A percentile compares a stretch with the other conserved stretches of the same genome.
Evolutionary conservation across 345 rosid species (phyloP).

Genomic region (Ceriops zippeliana): DNA sequence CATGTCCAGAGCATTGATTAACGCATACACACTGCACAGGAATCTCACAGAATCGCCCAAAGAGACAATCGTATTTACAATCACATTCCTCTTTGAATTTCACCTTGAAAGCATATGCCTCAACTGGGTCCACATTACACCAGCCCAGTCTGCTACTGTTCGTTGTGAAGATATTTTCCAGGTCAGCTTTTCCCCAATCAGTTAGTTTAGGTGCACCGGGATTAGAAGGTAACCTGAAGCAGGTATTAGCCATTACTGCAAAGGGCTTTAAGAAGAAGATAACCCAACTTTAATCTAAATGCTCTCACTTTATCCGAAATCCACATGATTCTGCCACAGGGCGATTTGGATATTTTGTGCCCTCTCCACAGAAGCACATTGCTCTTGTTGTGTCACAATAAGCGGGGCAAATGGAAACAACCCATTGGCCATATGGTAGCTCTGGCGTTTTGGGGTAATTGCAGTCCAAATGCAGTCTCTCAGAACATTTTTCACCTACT

Average conservation of each 20-base stretch:
- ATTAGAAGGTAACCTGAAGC: slow-evolving; percentile 55
- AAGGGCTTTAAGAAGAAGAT: not conserved
- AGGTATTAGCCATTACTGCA: slow-evolving; percentile 3
- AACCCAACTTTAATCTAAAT: slow-evolving; percentile 3
- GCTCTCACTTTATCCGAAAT: slow-evolving; percentile 64
- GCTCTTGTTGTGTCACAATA: slow-evolving; percentile 89
- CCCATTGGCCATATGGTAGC: slow-evolving; percentile 82
- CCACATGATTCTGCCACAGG: slow-evolving; percentile 91
- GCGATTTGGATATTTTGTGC: slow-evolving; percentile 92
- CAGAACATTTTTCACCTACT: slow-evolving; percentile 75
- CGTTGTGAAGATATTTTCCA: slow-evolving; percentile 65
- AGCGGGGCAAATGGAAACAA: slow-evolving; percentile 82
- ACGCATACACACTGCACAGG: slow-evolving; percentile 73
- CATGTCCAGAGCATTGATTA: slow-evolving; percentile 88
- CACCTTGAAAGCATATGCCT: slow-evolving; percentile 61
- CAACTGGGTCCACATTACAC: slow-evolving; percentile 90
- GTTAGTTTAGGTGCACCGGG: slow-evolving; percentile 58
- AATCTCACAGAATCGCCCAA: slow-evolving; percentile 83
- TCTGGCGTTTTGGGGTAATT: slow-evolving; percentile 65
- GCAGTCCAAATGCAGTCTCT: slow-evolving; percentile 57
- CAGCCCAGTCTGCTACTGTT: slow-evolving; percentile 81
- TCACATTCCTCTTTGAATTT: slow-evolving; percentile 78
- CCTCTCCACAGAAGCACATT: slow-evolving; percentile 98
- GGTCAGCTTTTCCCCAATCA: slow-evolving; percentile 80
- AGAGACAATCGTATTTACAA: slow-evolving; percentile 88